These are phyloP conservation scores for Pseudogymnoascus sp. DNA, from an alignment of 2,329 filamentous ascomycete genomes.

Conservation along the genomic window DNA sequence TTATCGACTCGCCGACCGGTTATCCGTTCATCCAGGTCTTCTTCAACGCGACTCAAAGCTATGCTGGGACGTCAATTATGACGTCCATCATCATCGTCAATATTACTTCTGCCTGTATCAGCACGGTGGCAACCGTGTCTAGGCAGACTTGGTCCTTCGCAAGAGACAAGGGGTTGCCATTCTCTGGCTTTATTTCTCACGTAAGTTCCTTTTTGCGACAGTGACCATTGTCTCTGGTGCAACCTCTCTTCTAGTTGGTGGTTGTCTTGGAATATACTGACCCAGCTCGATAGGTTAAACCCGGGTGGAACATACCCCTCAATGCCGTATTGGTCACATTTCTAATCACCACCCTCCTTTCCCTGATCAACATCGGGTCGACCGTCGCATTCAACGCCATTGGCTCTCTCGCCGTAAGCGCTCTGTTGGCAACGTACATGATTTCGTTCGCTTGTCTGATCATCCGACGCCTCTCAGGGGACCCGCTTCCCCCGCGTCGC, in stretches of 20 bases:
- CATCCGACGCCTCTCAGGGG: constrained; percentile 33
- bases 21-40: constrained; percentile 45
- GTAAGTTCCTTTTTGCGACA: constrained; percentile 19
- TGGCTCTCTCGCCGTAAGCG: constrained; percentile 40
- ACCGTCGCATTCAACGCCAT: constrained; percentile 43
- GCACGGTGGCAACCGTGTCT: constrained; percentile 29
- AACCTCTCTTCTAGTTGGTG: background rate
- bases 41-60: constrained; percentile 35
- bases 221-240: background rate
- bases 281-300: constrained; percentile 25
- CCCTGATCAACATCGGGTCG: constrained; percentile 41
- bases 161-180: constrained; percentile 37
- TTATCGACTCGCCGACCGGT: constrained; percentile 34
- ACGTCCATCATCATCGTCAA: constrained; percentile 35
- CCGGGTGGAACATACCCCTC: constrained; percentile 33
- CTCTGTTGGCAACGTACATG: constrained; percentile 44
- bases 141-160: constrained; percentile 37
- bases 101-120: constrained; percentile 32
- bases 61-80: constrained; percentile 38
- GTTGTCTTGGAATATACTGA: background rate
- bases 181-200: constrained; percentile 33
- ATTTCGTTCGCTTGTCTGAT: constrained; percentile 38
- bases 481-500: constrained; percentile 33
- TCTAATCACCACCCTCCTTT: constrained; percentile 15
- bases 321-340: constrained; percentile 25